These are phyloP conservation scores for Meyerozyma smithsonii DNA, from an alignment of 1,139 yeast species.

Conservation along the genomic window DNA sequence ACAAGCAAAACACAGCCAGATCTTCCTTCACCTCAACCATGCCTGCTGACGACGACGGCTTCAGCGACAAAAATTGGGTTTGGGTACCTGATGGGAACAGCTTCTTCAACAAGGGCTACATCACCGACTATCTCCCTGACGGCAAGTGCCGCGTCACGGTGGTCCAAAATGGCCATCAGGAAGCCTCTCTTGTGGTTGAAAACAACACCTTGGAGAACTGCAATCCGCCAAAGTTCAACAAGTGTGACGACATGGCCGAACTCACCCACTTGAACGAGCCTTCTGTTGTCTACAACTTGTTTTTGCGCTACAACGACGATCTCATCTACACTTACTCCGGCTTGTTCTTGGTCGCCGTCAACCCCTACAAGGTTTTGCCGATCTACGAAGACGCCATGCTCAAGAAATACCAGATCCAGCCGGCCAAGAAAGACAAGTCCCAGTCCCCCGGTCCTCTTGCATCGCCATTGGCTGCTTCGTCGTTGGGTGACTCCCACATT, in stretches of 20 bases:
- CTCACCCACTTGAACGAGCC: conserved; percentile 93
- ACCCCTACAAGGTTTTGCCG: conserved; percentile 79
- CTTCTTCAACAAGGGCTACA: conserved; percentile 67
- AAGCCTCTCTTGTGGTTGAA: conserved; percentile 31
- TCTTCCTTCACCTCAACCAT: conserved; percentile 5
- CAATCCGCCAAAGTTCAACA: conserved; percentile 90
- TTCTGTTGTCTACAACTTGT: conserved; percentile 79
- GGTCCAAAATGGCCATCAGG: conserved; percentile 38
- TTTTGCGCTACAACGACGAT: conserved; percentile 72
- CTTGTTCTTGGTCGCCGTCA: conserved; percentile 88
- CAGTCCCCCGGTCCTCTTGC: neutral
- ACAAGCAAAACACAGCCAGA: conserved; percentile 3
- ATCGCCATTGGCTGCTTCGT: neutral
- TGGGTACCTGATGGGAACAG: conserved; percentile 75
- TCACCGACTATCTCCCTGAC: conserved; percentile 46
- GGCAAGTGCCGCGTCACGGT: conserved; percentile 50
- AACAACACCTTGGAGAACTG: conserved; percentile 55
- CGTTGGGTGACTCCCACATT: conserved; percentile 31
- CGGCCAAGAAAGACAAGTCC: conserved; percentile 16
- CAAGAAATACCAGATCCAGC: conserved; percentile 44
- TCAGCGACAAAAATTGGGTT: conserved; percentile 59
- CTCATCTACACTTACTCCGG: conserved; percentile 77
- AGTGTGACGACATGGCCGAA: conserved; percentile 93
- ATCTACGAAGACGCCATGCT: conserved; percentile 65
- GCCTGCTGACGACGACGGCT: conserved; percentile 43